Percentiles rank a stretch among this genome's conserved stretches.
These are phyloP conservation scores for Henningerozyma blattae DNA, from an alignment of 805 yeast genomes.

Conservation along the genomic window DNA sequence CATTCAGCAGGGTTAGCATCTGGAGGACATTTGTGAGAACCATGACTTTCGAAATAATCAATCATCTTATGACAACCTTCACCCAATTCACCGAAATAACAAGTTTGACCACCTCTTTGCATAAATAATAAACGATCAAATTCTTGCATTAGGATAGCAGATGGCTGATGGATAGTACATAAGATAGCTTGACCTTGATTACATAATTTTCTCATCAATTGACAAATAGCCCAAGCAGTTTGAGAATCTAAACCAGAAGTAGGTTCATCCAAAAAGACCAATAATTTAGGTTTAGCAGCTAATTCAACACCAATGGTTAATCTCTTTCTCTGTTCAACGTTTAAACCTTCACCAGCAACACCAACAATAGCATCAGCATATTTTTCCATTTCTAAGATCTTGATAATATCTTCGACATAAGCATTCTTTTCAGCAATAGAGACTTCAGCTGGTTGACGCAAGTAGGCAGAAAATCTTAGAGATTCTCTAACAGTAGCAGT, in stretches of 20 bases:
- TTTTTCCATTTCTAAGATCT: constrained; percentile 47
- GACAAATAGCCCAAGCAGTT: constrained; percentile 56
- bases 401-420: constrained; percentile 55
- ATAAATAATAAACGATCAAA: constrained; percentile 66
- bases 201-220: constrained; percentile 47
- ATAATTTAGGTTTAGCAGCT: constrained; percentile 51
- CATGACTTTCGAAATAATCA: constrained; percentile 52
- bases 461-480: constrained; percentile 48
- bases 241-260: constrained; percentile 61
- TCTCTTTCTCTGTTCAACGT: constrained; percentile 52
- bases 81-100: constrained; percentile 63
- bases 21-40: constrained; percentile 54
- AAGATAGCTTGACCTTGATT: constrained; percentile 51
- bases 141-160: constrained; percentile 64
- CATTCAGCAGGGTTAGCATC: constrained; percentile 80
- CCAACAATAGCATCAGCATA: constrained; percentile 69
- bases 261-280: constrained; percentile 54
- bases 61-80: constrained; percentile 44
- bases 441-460: constrained; percentile 49
- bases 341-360: constrained; percentile 58
- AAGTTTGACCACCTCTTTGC: constrained; percentile 61
- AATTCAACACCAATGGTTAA: constrained; percentile 58
- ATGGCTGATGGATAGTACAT: constrained; percentile 80
- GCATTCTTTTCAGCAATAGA: constrained; percentile 44
- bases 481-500: constrained; percentile 67